Conservation (phyloP, 1,284 basidiomycete genomes). For the Papiliotrema nemorosa region DNA sequence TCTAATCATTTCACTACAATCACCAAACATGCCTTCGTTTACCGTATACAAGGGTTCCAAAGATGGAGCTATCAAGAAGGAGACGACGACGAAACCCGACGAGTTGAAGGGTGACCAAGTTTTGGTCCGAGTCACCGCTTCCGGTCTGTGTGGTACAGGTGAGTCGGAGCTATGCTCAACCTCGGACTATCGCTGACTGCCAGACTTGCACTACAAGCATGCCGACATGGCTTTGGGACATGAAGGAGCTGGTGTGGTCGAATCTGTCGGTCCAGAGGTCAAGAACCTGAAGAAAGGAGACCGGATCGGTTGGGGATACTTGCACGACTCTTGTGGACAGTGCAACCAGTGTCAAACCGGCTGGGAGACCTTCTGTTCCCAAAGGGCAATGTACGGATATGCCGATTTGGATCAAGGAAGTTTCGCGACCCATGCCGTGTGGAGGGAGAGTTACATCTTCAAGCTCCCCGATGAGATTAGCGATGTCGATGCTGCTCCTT, state of each 20-base stretch:
- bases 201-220: conserved; percentile 7
- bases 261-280: conserved; percentile 8
- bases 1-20: too few species aligned
- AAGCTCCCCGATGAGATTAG: conserved; percentile 6
- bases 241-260: conserved; percentile 14
- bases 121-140: conserved; percentile 11
- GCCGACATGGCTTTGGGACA: conserved; percentile 16
- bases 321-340: conserved; percentile 12
- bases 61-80: conserved; percentile 8
- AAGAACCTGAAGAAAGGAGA: conserved; percentile 13
- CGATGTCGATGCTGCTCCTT: conserved; percentile 5
- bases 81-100: conserved; percentile 7
- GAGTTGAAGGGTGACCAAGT: conserved; percentile 13
- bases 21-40: conserved; percentile 16
- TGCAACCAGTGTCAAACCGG: conserved; percentile 13
- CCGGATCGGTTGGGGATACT: conserved; percentile 19
- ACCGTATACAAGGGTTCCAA: conserved; percentile 18
- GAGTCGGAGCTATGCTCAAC: neutral
- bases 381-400: conserved; percentile 10
- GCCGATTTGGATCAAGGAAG: conserved; percentile 14
- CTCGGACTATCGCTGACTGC: neutral
- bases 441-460: conserved; percentile 13
- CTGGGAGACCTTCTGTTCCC: conserved; percentile 10
- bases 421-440: conserved; percentile 10
- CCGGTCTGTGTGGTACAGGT: conserved; percentile 16